phyloP scores from a whole-genome alignment of 1,284 basidiomycete genomes.

The Ceratobasidium sp. region DNA sequence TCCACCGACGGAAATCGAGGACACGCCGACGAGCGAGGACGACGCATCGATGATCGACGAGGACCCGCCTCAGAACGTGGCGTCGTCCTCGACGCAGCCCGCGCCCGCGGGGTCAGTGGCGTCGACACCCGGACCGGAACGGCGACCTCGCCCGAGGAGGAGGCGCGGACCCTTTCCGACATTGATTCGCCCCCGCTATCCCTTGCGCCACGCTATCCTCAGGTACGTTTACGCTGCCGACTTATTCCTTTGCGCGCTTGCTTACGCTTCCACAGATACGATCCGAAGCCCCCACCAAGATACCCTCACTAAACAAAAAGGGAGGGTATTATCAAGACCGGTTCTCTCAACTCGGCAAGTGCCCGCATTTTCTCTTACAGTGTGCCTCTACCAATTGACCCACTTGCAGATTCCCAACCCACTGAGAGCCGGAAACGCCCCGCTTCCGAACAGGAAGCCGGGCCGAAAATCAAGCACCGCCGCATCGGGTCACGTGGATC shows the following conservation, averaged over 20 bases:
- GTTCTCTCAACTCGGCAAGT: neutral
- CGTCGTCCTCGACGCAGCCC: too few relatives aligned
- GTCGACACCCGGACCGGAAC: neutral
- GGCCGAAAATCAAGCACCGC: neutral
- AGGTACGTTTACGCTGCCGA: neutral
- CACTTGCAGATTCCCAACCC: too few relatives aligned
- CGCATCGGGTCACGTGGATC: neutral
- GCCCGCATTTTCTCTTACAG: too few relatives aligned
- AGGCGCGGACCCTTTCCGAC: neutral
- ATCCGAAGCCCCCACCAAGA: neutral
- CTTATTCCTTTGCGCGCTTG: neutral
- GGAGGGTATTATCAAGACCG: neutral
- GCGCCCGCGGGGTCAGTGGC: too few relatives aligned
- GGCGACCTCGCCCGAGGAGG: neutral
- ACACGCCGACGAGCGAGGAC: too few relatives aligned
- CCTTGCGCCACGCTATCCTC: neutral
- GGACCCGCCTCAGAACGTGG: too few relatives aligned
- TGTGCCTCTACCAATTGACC: too few relatives aligned
- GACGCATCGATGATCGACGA: too few relatives aligned
- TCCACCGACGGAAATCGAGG: too few relatives aligned
- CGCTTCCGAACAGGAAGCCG: too few relatives aligned
- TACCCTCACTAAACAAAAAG: constrained; percentile 9
- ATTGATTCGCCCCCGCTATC: neutral
- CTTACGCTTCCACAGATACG: neutral
- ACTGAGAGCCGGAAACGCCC: too few relatives aligned